phyloP scores from a whole-genome alignment of 331 rosid genomes.

The Arachis monticola region DNA sequence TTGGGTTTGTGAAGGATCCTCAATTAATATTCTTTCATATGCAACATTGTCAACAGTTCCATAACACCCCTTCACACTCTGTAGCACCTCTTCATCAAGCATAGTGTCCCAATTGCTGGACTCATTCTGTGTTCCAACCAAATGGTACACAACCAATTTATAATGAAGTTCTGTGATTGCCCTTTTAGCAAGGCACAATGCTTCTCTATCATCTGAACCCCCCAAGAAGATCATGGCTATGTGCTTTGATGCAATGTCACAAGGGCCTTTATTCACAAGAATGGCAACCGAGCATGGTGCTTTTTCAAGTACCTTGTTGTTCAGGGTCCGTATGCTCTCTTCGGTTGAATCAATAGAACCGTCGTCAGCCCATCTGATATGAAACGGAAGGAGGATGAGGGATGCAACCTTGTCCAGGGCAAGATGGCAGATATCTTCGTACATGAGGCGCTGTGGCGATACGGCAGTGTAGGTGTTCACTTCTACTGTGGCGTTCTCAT shows the following conservation, averaged over 20 bases:
- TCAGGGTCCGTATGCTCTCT: constrained; percentile 40
- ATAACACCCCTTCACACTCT: constrained; percentile 29
- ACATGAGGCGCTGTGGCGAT: constrained; percentile 53
- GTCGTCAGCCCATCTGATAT: constrained; percentile 44
- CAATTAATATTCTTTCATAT: not conserved
- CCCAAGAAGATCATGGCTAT: constrained; percentile 54
- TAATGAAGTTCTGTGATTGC: constrained; percentile 23
- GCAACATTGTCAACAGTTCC: constrained; percentile 13
- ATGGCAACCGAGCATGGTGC: constrained; percentile 62
- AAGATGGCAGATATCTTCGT: constrained; percentile 49
- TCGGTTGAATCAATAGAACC: constrained; percentile 47
- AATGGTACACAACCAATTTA: constrained; percentile 34
- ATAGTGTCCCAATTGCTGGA: constrained; percentile 39
- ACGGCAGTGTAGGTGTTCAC: constrained; percentile 49
- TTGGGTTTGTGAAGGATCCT: constrained; percentile 42
- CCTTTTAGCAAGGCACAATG: constrained; percentile 49
- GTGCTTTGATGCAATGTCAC: not conserved
- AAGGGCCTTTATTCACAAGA: constrained; percentile 42
- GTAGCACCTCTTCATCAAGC: constrained; percentile 46
- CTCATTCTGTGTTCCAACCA: not conserved
- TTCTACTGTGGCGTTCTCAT: constrained; percentile 5
- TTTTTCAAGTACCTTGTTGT: constrained; percentile 41
- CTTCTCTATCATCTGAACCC: constrained; percentile 55
- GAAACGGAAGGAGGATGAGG: constrained; percentile 57
- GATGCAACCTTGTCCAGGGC: constrained; percentile 54